Evolutionary conservation across 257 asterid genomes (phyloP).

Genomic region (Ophiorrhiza pumila): DNA sequence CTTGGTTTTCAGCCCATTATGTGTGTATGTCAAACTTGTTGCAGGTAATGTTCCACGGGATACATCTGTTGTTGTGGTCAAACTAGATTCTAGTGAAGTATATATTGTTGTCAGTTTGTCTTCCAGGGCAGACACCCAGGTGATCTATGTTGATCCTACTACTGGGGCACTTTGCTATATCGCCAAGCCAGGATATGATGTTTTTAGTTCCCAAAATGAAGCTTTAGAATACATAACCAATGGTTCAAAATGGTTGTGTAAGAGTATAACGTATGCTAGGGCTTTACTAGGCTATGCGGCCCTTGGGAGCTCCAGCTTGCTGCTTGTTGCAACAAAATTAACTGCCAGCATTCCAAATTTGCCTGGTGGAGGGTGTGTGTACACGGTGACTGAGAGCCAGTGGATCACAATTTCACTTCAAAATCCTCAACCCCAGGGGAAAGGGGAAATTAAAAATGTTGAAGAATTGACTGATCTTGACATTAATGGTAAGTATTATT

Average conservation of each 20-base stretch:
- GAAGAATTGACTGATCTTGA: constrained; percentile 91
- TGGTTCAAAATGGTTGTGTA: constrained; percentile 74
- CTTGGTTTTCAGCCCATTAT: background rate
- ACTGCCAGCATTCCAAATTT: constrained; percentile 72
- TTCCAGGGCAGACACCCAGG: constrained; percentile 81
- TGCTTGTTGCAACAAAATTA: constrained; percentile 84
- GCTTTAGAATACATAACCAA: constrained; percentile 72
- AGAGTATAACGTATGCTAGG: constrained; percentile 61
- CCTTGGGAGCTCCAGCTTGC: constrained; percentile 70
- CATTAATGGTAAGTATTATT: constrained; percentile 89
- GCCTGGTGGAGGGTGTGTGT: constrained; percentile 95
- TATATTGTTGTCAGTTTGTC: constrained; percentile 76
- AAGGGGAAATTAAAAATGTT: constrained; percentile 77
- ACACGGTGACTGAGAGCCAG: constrained; percentile 83
- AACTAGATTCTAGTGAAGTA: constrained; percentile 87
- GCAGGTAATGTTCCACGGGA: constrained; percentile 59
- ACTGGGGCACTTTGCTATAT: constrained; percentile 74
- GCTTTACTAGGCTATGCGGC: constrained; percentile 91
- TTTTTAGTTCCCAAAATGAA: constrained; percentile 76
- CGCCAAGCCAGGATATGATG: constrained; percentile 71
- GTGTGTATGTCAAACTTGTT: background rate
- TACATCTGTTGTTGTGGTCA: constrained; percentile 74
- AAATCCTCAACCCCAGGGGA: constrained; percentile 85
- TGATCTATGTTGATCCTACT: constrained; percentile 93
- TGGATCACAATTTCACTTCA: constrained; percentile 90